Base-by-base conservation (phyloP, 1,284 basidiomycete species). In the Xerocomus minutiporus region DNA sequence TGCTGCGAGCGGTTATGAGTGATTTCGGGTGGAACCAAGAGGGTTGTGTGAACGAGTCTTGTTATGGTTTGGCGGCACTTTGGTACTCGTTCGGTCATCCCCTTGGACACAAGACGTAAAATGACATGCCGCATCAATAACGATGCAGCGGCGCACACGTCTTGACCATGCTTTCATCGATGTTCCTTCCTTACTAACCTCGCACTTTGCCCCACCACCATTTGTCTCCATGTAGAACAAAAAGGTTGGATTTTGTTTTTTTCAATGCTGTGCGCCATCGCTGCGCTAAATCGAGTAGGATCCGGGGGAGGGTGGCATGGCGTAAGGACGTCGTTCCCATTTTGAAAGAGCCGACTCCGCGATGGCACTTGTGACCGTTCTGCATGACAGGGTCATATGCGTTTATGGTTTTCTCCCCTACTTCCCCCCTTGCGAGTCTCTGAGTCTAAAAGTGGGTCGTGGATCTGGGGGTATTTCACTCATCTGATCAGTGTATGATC, bases 71-170 rank as follows among this genome's bases (percentile, higher is more conserved):
- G 47, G 55, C 34, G 25, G 35, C 26, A 25, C 26, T n/a, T 41
- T n/a, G 41, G 40, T 23, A 26, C 40, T 25, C 20, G 23, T 36
- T 38, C 36, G 36, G 36, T 40, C 39, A 40, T 40, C 39, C 42
- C 42, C n/a, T 44, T 20, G 5, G 44, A 54, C 48, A 46, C 40
- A 36, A 54, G 56, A 68, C 66, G 63, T 65, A 65, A 65, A 57
- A 32, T 54, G 50, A 50, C 64, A 56, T 43, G 56, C 52, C 45
- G 49, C 62, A 63, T 66, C 42, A 41, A 41, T 26, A 41, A 25
- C 40, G 20, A 13, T 41, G 12, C 55, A 68, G 26, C 38, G 46
- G 46, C 51, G 34, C 48, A 53, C 52, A 55, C 50, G 57, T 51
- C 61, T 58, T 65, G 42, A 20, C 52, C 62, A 63, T 52, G 53